A percentile compares a stretch with the other conserved stretches of the same genome.
These are phyloP conservation scores for Chytriomyces sp. DNA, from an alignment of 192 early-diverging fungal species.

Conservation along the genomic window DNA sequence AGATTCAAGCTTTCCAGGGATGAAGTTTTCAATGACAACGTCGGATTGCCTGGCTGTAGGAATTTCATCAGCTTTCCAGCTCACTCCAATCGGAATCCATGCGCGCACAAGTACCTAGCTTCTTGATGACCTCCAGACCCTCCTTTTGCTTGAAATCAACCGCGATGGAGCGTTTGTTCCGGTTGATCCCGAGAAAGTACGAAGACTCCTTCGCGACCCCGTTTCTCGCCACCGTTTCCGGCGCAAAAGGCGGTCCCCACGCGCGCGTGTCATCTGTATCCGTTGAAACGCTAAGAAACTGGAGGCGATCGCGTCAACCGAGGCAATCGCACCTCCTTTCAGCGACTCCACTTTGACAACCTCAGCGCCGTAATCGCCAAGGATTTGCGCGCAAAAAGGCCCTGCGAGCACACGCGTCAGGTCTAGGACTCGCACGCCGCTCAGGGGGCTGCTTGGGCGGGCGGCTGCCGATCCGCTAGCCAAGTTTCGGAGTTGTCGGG, in stretches of 20 bases:
- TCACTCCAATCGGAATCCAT: background rate
- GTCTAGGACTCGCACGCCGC: conserved; percentile 41
- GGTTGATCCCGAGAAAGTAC: conserved; percentile 90
- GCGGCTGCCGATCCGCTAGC: background rate
- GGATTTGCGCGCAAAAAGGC: conserved; percentile 50
- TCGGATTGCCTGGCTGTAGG: conserved; percentile 50
- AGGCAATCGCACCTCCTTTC: background rate
- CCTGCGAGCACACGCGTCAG: conserved; percentile 50
- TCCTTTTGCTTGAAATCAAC: conserved; percentile 75
- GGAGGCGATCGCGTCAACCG: background rate
- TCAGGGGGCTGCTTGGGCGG: conserved; percentile 24
- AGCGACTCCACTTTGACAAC: conserved; percentile 83
- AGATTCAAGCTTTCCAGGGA: conserved; percentile 81
- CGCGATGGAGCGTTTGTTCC: conserved; percentile 90
- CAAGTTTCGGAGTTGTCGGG: background rate
- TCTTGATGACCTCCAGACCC: conserved; percentile 66
- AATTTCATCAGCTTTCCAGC: background rate
- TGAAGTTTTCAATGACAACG: conserved; percentile 89
- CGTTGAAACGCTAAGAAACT: background rate
- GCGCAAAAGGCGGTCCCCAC: conserved; percentile 65
- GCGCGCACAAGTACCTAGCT: conserved; percentile 61
- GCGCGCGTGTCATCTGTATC: conserved; percentile 79
- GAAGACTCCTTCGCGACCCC: conserved; percentile 64
- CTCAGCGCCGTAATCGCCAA: conserved; percentile 65
- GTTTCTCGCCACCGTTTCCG: conserved; percentile 36